A percentile compares a stretch with the other conserved stretches of the same genome.
phyloP scores from a whole-genome alignment of 139 green algal genomes.

The Coelastrella sp. region DNA sequence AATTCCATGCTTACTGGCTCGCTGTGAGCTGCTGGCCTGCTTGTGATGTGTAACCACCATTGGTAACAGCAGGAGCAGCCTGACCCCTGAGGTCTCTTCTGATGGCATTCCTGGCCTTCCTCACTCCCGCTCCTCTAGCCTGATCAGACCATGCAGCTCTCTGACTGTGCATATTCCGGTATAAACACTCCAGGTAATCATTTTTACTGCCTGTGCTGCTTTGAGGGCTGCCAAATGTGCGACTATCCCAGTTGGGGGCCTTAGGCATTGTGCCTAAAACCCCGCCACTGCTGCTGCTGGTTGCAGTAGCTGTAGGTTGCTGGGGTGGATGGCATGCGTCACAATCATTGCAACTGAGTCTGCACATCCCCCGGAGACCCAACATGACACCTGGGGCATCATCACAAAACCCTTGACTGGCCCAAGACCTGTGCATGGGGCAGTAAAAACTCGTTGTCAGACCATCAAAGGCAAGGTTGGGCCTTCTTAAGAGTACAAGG shows the following conservation, averaged over 20 bases:
- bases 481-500: too few species aligned
- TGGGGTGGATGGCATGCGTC: background rate
- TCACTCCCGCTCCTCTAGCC: background rate
- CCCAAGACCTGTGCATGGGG: constrained; percentile 5
- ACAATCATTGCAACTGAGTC: constrained; percentile 4
- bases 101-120: constrained; percentile 22
- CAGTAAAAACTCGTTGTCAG: too few species aligned
- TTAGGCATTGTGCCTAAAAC: background rate
- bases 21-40: too few species aligned
- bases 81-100: constrained; percentile 1
- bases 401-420: constrained; percentile 25
- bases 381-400: constrained; percentile 15
- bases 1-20: too few species aligned
- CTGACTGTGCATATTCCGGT: constrained; percentile 36
- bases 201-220: constrained; percentile 4
- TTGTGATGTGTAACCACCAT: background rate
- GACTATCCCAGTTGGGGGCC: too few species aligned
- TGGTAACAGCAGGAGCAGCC: background rate
- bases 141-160: background rate
- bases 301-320: background rate
- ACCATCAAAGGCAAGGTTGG: too few species aligned
- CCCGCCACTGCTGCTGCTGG: background rate
- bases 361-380: background rate
- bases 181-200: constrained; percentile 27
- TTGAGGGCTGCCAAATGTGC: background rate